Percentiles rank a stretch among this genome's conserved stretches.
phyloP scores from a whole-genome alignment of 1,139 yeast genomes.

The Taiozyma sp. region DNA sequence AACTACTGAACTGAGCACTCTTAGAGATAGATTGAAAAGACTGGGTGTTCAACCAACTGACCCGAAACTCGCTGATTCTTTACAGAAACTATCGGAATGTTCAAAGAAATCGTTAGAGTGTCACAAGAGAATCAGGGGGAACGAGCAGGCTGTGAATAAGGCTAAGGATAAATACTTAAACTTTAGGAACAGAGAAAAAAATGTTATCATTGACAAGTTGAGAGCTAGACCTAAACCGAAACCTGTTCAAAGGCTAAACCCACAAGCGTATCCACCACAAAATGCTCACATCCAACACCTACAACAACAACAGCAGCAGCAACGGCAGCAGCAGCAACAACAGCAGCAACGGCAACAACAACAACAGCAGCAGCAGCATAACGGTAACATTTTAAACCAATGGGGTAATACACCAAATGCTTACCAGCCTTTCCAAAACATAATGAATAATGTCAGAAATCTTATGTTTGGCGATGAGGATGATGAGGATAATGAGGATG shows the following conservation, averaged over 20 bases:
- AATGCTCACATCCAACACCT: not conserved
- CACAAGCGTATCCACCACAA: not conserved
- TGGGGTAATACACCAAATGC: not conserved
- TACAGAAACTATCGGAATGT: slow-evolving; percentile 3
- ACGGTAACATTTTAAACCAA: not conserved
- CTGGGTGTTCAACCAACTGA: slow-evolving; percentile 5
- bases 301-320: not conserved
- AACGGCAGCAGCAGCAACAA: not conserved
- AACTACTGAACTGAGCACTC: not conserved
- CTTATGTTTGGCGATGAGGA: not conserved
- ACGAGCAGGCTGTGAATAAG: not conserved
- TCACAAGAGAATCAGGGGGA: not conserved
- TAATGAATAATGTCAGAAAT: not conserved
- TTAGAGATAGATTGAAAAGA: slow-evolving; percentile 6
- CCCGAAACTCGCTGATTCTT: not conserved
- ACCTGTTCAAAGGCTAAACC: not conserved
- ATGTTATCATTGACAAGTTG: not conserved
- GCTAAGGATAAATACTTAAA: not conserved
- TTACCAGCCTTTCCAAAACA: not conserved
- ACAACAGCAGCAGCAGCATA: not conserved
- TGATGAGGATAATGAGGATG: not conserved
- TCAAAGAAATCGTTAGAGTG: slow-evolving; percentile 1
- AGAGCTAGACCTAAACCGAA: slow-evolving; percentile 1
- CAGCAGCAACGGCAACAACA: too few relatives aligned
- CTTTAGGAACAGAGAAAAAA: slow-evolving; percentile 2